phyloP scores from a whole-genome alignment of 495 filamentous ascomycete species.

The Xylaria cubensis region DNA sequence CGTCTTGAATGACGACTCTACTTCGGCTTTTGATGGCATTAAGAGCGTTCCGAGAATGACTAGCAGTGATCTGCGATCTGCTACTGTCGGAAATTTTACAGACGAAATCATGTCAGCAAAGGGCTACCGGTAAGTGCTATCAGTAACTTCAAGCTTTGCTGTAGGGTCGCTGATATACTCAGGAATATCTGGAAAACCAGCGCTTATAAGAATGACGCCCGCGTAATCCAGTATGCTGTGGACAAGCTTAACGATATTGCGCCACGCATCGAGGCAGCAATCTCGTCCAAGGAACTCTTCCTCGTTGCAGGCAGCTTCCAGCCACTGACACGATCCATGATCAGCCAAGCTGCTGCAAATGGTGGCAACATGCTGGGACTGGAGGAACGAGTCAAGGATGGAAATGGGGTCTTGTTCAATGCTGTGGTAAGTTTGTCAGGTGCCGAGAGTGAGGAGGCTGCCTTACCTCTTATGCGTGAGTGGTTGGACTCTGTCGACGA shows the following conservation, averaged over 20 bases:
- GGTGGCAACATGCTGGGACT: conserved; percentile 60
- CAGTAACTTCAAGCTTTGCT: neutral
- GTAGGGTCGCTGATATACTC: neutral
- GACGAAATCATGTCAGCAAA: conserved; percentile 20
- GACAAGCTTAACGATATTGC: conserved; percentile 17
- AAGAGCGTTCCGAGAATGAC: neutral
- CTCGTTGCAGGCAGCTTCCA: conserved; percentile 50
- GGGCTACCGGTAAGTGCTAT: conserved; percentile 16
- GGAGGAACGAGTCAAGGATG: conserved; percentile 25
- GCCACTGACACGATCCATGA: conserved; percentile 46
- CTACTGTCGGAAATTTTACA: conserved; percentile 11
- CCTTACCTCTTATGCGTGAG: conserved; percentile 25
- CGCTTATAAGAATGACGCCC: conserved; percentile 23
- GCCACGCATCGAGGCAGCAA: conserved; percentile 4
- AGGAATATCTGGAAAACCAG: conserved; percentile 21
- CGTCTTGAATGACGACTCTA: conserved; percentile 8
- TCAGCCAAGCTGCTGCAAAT: conserved; percentile 48
- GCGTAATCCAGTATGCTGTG: conserved; percentile 22
- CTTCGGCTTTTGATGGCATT: conserved; percentile 12
- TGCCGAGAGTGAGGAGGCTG: conserved; percentile 32
- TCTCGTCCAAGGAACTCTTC: conserved; percentile 28
- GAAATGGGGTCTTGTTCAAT: conserved; percentile 36
- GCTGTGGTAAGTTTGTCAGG: conserved; percentile 25
- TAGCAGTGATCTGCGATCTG: conserved; percentile 1
- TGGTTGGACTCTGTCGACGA: conserved; percentile 29